These are phyloP conservation scores for Ascochyta lentis DNA, from an alignment of 2,329 filamentous ascomycete species.

Conservation along the genomic window DNA sequence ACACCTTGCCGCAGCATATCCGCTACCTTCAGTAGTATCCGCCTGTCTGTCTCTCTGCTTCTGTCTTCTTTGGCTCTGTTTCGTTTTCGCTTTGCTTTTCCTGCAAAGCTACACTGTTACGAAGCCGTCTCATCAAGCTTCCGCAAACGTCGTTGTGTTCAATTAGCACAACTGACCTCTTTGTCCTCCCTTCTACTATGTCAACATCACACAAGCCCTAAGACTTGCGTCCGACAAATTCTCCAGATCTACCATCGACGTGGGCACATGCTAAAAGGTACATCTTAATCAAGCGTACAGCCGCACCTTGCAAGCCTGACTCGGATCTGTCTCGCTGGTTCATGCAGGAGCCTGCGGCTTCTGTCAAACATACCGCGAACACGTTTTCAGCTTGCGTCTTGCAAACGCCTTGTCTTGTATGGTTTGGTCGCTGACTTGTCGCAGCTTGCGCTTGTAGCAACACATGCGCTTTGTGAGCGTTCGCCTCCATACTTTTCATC, in stretches of 20 bases:
- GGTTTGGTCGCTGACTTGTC: slow-evolving; percentile 48
- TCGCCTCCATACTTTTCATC: slow-evolving; percentile 37
- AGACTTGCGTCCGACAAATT: slow-evolving; percentile 30
- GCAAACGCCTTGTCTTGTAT: slow-evolving; percentile 50
- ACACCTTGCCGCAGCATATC: slow-evolving; percentile 22
- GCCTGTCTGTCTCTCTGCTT: slow-evolving; percentile 43
- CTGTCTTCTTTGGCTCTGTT: slow-evolving; percentile 35
- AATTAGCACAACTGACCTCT: slow-evolving; percentile 37
- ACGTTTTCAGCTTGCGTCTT: slow-evolving; percentile 49
- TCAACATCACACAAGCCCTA: slow-evolving; percentile 38
- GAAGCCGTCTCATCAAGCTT: slow-evolving; percentile 42
- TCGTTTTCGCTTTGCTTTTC: slow-evolving; percentile 43
- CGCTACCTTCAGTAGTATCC: slow-evolving; percentile 37
- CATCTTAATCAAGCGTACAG: slow-evolving; percentile 33
- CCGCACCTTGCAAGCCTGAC: slow-evolving; percentile 41
- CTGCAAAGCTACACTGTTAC: slow-evolving; percentile 39
- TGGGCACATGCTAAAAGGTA: slow-evolving; percentile 46
- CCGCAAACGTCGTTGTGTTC: slow-evolving; percentile 44
- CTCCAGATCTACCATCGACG: slow-evolving; percentile 25
- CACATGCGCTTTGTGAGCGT: slow-evolving; percentile 25
- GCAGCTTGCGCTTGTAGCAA: slow-evolving; percentile 44
- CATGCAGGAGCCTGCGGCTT: slow-evolving; percentile 36
- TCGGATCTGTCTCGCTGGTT: slow-evolving; percentile 41
- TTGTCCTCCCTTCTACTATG: slow-evolving; percentile 43
- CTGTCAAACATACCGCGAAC: slow-evolving; percentile 47